Conservation (phyloP, 805 yeast genomes). For the Saturnispora mendoncae region DNA sequence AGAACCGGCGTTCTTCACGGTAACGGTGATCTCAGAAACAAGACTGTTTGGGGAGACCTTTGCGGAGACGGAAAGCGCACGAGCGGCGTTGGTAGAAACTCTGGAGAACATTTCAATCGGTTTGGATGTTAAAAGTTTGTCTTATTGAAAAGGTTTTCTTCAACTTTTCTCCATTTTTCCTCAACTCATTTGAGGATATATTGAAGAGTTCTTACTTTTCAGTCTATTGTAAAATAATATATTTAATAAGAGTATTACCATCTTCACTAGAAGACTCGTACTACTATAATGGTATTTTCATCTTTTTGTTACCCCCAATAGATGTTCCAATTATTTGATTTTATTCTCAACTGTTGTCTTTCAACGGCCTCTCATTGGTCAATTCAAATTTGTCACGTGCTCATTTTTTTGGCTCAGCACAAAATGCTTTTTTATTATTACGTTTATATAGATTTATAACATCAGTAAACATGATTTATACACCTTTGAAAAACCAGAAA, state of each 20-base stretch:
- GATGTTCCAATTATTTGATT: background rate
- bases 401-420: constrained; percentile 6
- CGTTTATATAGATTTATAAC: too few species aligned
- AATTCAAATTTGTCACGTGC: constrained; percentile 2
- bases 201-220: too few species aligned
- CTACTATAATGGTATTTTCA: too few species aligned
- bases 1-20: constrained; percentile 77
- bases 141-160: background rate
- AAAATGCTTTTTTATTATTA: too few species aligned
- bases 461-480: constrained; percentile 5
- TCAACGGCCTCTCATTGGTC: constrained; percentile 8
- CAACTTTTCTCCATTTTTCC: background rate
- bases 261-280: too few species aligned
- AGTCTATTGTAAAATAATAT: too few species aligned
- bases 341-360: background rate
- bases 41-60: constrained; percentile 44
- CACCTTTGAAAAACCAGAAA: constrained; percentile 30
- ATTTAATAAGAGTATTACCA: too few species aligned
- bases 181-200: background rate
- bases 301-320: background rate
- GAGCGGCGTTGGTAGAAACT: constrained; percentile 33
- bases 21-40: constrained; percentile 69
- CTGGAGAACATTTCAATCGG: constrained; percentile 25
- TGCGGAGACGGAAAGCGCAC: constrained; percentile 36
- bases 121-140: background rate